Conservation (phyloP, 345 rosid genomes). For the Odontarrhena argentea region DNA sequence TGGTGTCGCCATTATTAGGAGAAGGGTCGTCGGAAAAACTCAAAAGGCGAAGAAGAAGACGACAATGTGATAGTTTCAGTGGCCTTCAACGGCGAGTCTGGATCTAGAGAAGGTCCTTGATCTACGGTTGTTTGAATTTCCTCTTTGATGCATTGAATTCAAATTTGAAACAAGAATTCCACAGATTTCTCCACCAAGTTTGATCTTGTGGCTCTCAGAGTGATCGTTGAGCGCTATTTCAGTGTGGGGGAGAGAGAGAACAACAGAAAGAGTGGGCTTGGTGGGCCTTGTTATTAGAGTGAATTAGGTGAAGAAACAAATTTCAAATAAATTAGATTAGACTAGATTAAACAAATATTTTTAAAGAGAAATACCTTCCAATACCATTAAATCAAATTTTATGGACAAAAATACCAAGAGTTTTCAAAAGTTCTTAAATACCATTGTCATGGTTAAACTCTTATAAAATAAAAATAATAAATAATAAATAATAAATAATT, state of each 20-base stretch:
- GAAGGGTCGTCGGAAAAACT: conserved; percentile 18
- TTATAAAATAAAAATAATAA: no score
- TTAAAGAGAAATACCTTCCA: no score
- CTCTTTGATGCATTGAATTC: conserved; percentile 70
- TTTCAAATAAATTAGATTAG: no score
- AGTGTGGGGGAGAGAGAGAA: not conserved
- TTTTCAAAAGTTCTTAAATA: no score
- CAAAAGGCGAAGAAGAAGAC: not conserved
- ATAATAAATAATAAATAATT: no score
- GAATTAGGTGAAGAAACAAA: no score
- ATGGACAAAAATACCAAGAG: no score
- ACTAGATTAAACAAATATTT: no score
- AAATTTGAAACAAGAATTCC: conserved; percentile 1
- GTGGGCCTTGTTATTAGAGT: not conserved
- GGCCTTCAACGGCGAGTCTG: conserved; percentile 77
- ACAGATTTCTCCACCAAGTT: conserved; percentile 18
- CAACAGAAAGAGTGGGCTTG: not conserved
- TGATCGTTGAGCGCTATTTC: conserved; percentile 6
- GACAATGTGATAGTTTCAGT: conserved; percentile 30
- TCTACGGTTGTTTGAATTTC: conserved; percentile 63
- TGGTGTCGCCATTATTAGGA: conserved; percentile 44
- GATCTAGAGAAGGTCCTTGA: conserved; percentile 83
- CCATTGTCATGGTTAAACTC: no score
- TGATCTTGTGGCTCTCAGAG: conserved; percentile 1
- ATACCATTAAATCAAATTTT: no score